Base-by-base conservation (phyloP, 2,329 filamentous ascomycete species). In the Remersonia thermophila region DNA sequence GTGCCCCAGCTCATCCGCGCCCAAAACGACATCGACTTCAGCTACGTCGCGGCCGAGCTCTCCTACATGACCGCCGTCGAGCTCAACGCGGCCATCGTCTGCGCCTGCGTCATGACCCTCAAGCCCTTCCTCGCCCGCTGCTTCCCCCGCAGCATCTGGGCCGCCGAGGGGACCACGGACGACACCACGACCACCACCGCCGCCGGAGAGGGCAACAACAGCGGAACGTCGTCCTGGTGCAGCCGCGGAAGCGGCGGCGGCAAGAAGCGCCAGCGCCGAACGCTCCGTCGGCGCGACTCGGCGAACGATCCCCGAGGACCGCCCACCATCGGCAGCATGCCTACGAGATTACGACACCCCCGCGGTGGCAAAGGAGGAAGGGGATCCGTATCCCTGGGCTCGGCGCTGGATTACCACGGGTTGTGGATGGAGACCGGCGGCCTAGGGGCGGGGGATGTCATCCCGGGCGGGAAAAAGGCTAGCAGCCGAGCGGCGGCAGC, bases 101-200 rank as follows among this genome's bases (percentile, higher is more conserved):
- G 55, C 33, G 56, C 58, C 26, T 55, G 53, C 42, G 50, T 55
- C 27, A 54, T 56, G 34, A 58, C 55, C 13, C 53, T 60, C n/a
- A 59, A 58, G 31, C 56, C 57, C 3, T 46, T 54, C n/a, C 12
- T 15, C 12, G 27, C 10, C 12, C 12, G 52, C 8, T 28, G 42
- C 13, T 47, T 29, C 14, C 27, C 27, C 9, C 29, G 30, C 5
- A 23, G 20, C 20, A 23, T 23, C 20, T 23, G 20, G 20, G 20
- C 20, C 20, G n/a, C n/a, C n/a, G n/a, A n/a, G n/a, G n/a, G n/a
- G n/a, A 23, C 20, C 20, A 23, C 5, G 5, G 9, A 23, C 20
- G 9, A 9, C 20, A 23, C 9, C 20, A 23, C 20, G 9, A 23
- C 20, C 9, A 23, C 20, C 20, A 23, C 9, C 20, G 9, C 20